phyloP scores from a whole-genome alignment of 2,329 filamentous ascomycete species.

The Ilyonectria destructans region DNA sequence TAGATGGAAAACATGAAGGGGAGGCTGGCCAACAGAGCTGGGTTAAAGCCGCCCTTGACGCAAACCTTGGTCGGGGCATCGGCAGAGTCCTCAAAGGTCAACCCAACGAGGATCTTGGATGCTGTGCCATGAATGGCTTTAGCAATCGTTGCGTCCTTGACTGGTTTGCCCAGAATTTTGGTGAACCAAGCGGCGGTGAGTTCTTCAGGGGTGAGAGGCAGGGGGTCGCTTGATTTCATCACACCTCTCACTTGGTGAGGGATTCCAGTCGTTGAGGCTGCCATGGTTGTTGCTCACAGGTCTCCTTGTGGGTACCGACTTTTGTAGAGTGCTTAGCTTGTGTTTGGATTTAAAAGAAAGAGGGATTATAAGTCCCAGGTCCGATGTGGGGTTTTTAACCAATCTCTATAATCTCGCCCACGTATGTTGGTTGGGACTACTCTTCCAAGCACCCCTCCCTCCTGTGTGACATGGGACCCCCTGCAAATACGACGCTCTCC shows the following conservation, averaged over 20 bases:
- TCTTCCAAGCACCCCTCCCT: too few species aligned
- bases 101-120: constrained; percentile 13
- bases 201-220: constrained; percentile 9
- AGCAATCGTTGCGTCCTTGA: not conserved
- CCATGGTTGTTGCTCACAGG: too few species aligned
- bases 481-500: too few species aligned
- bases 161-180: not conserved
- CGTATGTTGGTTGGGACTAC: too few species aligned
- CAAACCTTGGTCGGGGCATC: constrained; percentile 5
- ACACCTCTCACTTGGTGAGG: not conserved
- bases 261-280: too few species aligned
- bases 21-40: not conserved
- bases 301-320: too few species aligned
- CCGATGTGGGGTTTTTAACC: too few species aligned
- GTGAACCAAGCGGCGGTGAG: constrained; percentile 30
- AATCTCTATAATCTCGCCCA: too few species aligned
- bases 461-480: too few species aligned
- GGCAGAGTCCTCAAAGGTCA: not conserved
- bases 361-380: too few species aligned
- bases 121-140: constrained; percentile 31
- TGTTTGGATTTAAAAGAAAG: too few species aligned
- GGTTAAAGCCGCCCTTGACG: constrained; percentile 32
- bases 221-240: constrained; percentile 10
- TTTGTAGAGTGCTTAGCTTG: too few species aligned
- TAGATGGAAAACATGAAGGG: constrained; percentile 18